Evolutionary conservation across 257 asterid species (phyloP).

Genomic region (Solanum acaule): DNA sequence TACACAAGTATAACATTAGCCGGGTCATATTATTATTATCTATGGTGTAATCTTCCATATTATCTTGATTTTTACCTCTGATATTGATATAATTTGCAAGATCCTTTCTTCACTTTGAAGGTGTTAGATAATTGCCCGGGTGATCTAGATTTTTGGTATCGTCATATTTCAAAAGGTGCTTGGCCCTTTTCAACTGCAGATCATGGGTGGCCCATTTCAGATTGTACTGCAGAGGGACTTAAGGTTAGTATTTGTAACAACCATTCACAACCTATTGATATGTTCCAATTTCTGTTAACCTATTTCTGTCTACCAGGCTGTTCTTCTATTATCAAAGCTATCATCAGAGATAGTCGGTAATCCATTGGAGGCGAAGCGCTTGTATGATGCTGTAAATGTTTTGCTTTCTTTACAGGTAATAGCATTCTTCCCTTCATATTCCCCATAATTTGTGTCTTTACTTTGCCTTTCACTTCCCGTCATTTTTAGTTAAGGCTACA

Average conservation of each 20-base stretch:
- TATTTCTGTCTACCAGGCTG: conserved; percentile 45
- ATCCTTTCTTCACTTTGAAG: conserved; percentile 26
- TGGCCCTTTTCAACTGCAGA: conserved; percentile 99
- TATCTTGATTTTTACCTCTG: background rate
- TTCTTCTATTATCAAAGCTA: conserved; percentile 54
- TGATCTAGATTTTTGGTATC: conserved; percentile 65
- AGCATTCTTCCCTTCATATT: background rate
- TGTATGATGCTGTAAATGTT: conserved; percentile 87
- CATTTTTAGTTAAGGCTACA: background rate
- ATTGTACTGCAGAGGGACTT: conserved; percentile 98
- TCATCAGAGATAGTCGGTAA: conserved; percentile 72
- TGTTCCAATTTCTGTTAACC: conserved; percentile 2
- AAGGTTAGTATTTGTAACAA: conserved; percentile 36
- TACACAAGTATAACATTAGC: conserved; percentile 53
- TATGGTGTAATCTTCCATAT: background rate
- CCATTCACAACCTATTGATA: background rate
- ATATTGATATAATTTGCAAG: conserved; percentile 6
- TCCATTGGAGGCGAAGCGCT: conserved; percentile 49
- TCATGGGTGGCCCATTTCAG: conserved; percentile 99
- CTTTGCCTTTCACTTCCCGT: background rate
- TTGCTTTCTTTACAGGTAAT: conserved; percentile 85
- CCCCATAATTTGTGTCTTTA: background rate
- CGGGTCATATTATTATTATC: conserved; percentile 1
- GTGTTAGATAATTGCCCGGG: conserved; percentile 90
- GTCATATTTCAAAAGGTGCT: conserved; percentile 99